Evolutionary conservation across 306 rosid species (phyloP).

Genomic region (Abrus precatorius): DNA sequence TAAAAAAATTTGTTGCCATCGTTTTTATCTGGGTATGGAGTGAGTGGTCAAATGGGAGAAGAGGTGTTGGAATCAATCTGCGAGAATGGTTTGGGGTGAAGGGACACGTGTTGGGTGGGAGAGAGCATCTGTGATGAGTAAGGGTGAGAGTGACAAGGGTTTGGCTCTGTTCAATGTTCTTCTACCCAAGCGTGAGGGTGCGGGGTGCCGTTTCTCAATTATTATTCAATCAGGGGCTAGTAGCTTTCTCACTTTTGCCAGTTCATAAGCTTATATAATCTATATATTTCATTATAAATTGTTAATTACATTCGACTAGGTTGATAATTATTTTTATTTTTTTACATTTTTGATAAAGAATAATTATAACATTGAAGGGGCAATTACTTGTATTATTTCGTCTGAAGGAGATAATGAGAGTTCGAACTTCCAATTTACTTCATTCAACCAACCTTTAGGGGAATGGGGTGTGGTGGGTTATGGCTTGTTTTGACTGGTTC

Average conservation of each 20-base stretch:
- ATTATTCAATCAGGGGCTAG: constrained; percentile 44
- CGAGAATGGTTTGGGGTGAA: constrained; percentile 27
- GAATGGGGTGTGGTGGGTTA: background rate
- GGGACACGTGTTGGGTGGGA: constrained; percentile 58
- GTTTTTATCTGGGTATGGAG: background rate
- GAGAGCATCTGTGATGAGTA: constrained; percentile 44
- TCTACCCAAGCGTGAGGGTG: background rate
- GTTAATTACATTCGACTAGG: no score
- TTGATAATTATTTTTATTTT: no score
- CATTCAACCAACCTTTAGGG: no score
- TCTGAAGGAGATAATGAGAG: no score
- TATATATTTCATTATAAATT: no score
- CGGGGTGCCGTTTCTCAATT: constrained; percentile 50
- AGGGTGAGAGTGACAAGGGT: constrained; percentile 34
- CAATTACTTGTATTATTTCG: no score
- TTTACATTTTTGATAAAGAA: no score
- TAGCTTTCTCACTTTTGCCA: background rate
- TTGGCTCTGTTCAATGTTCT: constrained; percentile 33
- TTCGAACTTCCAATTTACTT: no score
- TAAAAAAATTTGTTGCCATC: no score
- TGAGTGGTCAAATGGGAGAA: constrained; percentile 14
- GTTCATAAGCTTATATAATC: no score
- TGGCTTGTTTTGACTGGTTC: constrained; percentile 27
- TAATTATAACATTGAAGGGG: no score
- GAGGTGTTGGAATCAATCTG: constrained; percentile 27